Evolutionary conservation across 2,329 filamentous ascomycete species (phyloP).

Genomic region (Sarocladium brachiariae): DNA sequence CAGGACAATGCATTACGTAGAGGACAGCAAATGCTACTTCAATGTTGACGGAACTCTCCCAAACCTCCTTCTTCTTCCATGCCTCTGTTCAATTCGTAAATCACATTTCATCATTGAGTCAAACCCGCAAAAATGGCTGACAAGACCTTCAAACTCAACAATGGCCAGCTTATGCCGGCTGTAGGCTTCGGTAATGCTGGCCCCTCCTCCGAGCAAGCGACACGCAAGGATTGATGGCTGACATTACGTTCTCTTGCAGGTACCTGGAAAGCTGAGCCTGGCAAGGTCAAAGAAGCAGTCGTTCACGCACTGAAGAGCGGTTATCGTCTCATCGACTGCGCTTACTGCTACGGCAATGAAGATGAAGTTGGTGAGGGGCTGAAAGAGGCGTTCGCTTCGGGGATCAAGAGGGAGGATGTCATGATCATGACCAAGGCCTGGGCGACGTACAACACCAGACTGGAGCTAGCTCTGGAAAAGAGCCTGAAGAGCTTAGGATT

Average conservation of each 20-base stretch:
- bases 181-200: constrained; percentile 49
- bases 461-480: constrained; percentile 63
- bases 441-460: constrained; percentile 68
- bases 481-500: constrained; percentile 67
- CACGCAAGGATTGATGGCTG: constrained; percentile 9
- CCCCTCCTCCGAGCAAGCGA: background rate
- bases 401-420: constrained; percentile 69
- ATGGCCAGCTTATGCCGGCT: constrained; percentile 54
- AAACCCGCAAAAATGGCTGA: constrained; percentile 44
- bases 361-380: constrained; percentile 75
- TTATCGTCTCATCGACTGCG: constrained; percentile 60
- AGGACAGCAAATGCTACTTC: too few species aligned
- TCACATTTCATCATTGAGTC: too few species aligned
- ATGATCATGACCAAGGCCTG: constrained; percentile 85
- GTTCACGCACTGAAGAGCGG: constrained; percentile 49
- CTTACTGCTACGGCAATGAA: constrained; percentile 77
- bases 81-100: too few species aligned
- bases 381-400: constrained; percentile 61
- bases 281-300: constrained; percentile 52
- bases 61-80: too few species aligned
- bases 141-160: constrained; percentile 58
- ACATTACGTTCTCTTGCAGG: constrained; percentile 30
- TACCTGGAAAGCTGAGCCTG: constrained; percentile 57
- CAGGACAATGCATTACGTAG: background rate
- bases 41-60: too few species aligned